Conservation (phyloP, 495 filamentous ascomycete species). For the Aspergillus olivimuriae region DNA sequence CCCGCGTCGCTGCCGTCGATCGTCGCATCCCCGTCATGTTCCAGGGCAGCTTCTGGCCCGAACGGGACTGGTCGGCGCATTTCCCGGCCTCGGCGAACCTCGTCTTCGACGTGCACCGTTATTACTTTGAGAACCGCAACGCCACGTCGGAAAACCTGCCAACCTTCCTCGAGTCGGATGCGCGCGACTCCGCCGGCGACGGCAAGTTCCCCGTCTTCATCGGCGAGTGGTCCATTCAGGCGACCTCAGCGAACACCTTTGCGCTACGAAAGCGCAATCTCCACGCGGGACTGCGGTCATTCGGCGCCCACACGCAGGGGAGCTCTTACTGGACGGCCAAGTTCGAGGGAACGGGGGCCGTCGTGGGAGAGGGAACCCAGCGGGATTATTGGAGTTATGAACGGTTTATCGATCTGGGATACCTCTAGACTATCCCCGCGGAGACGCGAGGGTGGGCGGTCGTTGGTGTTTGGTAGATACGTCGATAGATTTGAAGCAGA, state of each 20-base stretch:
- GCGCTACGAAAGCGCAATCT: conserved; percentile 19
- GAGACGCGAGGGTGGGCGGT: neutral
- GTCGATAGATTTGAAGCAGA: too few species aligned
- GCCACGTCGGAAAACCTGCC: conserved; percentile 21
- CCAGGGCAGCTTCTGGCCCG: conserved; percentile 24
- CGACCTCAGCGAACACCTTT: conserved; percentile 16
- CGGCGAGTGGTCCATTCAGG: conserved; percentile 25
- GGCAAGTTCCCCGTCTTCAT: conserved; percentile 28
- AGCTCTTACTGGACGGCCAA: conserved; percentile 25
- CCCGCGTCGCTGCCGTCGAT: conserved; percentile 13
- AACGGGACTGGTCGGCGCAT: conserved; percentile 18
- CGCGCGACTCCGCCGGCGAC: conserved; percentile 11
- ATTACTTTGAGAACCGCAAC: conserved; percentile 22
- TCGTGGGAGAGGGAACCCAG: conserved; percentile 18
- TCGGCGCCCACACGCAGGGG: conserved; percentile 15
- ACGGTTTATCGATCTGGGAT: conserved; percentile 15
- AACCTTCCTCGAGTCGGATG: conserved; percentile 15
- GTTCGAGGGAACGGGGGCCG: conserved; percentile 16
- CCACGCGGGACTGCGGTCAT: conserved; percentile 17
- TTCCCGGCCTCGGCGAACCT: conserved; percentile 17
- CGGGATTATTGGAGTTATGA: conserved; percentile 24
- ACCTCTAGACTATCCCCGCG: neutral
- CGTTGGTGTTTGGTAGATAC: too few species aligned
- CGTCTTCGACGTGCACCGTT: conserved; percentile 28
- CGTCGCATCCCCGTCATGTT: conserved; percentile 22